Evolutionary conservation across 2,329 filamentous ascomycete genomes (phyloP), one percentile per base, ranked within the genome.

Genomic region (Fusarium sp.): DNA sequence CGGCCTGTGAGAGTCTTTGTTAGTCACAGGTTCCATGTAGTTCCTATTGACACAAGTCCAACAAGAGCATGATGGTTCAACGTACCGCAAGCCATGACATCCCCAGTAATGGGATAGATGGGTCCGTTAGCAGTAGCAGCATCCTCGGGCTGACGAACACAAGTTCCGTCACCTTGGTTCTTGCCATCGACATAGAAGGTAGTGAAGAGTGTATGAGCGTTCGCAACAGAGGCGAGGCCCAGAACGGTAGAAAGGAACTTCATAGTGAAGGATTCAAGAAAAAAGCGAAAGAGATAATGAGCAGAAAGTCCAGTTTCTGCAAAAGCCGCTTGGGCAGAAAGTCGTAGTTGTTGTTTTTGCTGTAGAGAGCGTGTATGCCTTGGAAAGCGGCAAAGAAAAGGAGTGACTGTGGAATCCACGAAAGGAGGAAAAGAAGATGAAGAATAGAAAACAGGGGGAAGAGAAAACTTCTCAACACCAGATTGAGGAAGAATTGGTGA

Each of bases 21-120:
- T n/a, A 64, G 49, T n/a, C 1, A 18, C 25, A 11, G 4, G 11
- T 25, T 51, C 14, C 14, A 5, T 16, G 1, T 7, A 2, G 8
- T 13, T 3, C 2, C 8, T 1, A 16, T 2, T 38, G 8, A 5
- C 0, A n/a, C 2, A 6, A 14, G 20, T 20, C n/a, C 14, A 36
- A 44, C 13, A 13, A 27, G 46, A 11, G 46, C 29, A 10, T 25
- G 53, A 6, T 1, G 61, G 25, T 36, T 23, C 8, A 0, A 79
- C 85, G 65, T 83, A 90, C 90, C 91, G 76, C 91, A 93, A 36
- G 90, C 89, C 87, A 93, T 90, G 66, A 89, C 87, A 27, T 84
- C 77, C 70, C 86, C 88, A 13, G 79, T 76, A 14, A 93, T 77
- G 65, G 86, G 82, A 4, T 80, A 79, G 57, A 93, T 83, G 27